Evolutionary conservation across 2,329 filamentous ascomycete genomes (phyloP), one percentile per base, ranked within the genome.

Genomic region (Hypoxylon sp.): DNA sequence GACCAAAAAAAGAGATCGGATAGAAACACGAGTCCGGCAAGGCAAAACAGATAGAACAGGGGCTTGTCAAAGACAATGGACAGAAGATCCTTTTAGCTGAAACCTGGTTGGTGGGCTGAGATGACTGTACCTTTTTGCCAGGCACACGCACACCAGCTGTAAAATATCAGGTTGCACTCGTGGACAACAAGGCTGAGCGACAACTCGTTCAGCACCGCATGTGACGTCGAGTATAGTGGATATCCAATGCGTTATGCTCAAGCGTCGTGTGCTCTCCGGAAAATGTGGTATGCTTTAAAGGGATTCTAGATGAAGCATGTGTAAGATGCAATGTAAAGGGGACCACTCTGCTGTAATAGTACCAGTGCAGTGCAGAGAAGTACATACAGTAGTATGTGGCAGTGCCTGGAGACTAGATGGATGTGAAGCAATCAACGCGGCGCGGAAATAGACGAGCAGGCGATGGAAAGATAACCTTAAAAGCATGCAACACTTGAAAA

Each of bases 171-270:
- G 51, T 56, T 54, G 49, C 55, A 68, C 67, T 71, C 69, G 63
- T 69, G 61, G 61, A 70, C 61, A 65, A 53, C 42, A 64, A 70
- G 66, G 67, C 67, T 70, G 69, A 72, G 69, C 61, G 11, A 61
- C 57, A 62, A 56, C 57, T 20, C 58, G 40, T 55, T 50, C 56
- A 62, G 61, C 40, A 20, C 46, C 30, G 50, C 66, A 71, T 71
- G 64, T 66, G 67, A 69, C 68, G 53, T 57, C 51, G 57, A 66
- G 46, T 46, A 40, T 31, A 49, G 49, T 54, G 37, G 20, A 60
- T 71, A 71, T 71, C 69, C 66, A 70, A 72, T 66, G 22, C 49
- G 61, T 66, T 64, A 50, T 66, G 25, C n/a, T 22, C 44, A 57
- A 33, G 25, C 64, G 54, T 65, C 65, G 61, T 20, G 54, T 63